Evolutionary conservation across 1,284 basidiomycete species (phyloP).

Genomic region (Irpex sp.): DNA sequence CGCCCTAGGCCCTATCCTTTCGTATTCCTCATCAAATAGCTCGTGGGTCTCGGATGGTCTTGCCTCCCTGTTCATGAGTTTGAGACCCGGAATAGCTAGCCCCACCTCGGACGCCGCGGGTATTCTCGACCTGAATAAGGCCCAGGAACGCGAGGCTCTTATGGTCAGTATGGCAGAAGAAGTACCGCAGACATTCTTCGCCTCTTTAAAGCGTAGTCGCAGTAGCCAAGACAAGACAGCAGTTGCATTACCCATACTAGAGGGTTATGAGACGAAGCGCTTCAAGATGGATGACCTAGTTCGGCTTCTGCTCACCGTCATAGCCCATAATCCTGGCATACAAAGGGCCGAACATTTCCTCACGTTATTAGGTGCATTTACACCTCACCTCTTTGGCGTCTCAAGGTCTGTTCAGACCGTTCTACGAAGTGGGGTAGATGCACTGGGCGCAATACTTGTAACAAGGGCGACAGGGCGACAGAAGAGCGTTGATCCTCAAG

Average conservation of each 20-base stretch:
- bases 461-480: constrained; percentile 39
- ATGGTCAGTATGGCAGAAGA: constrained; percentile 65
- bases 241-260: constrained; percentile 38
- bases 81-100: constrained; percentile 37
- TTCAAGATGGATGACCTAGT: constrained; percentile 66
- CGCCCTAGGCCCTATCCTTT: constrained; percentile 50
- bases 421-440: constrained; percentile 63
- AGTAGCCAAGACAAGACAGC: constrained; percentile 15
- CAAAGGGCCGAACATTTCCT: constrained; percentile 66
- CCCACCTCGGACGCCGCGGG: constrained; percentile 56
- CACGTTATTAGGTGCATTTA: constrained; percentile 51
- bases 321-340: constrained; percentile 68
- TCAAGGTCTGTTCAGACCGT: constrained; percentile 46
- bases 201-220: constrained; percentile 39
- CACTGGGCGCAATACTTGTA: constrained; percentile 54
- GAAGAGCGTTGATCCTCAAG: constrained; percentile 26
- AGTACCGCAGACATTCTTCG: constrained; percentile 57
- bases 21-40: constrained; percentile 42
- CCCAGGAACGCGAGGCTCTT: constrained; percentile 68
- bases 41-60: constrained; percentile 48
- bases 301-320: constrained; percentile 71
- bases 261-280: constrained; percentile 56
- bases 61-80: constrained; percentile 49
- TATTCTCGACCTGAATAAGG: constrained; percentile 59
- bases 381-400: constrained; percentile 53